Percentiles rank a stretch among this genome's conserved stretches.
Conservation (phyloP, 805 yeast species). For the Candida ortonii region DNA sequence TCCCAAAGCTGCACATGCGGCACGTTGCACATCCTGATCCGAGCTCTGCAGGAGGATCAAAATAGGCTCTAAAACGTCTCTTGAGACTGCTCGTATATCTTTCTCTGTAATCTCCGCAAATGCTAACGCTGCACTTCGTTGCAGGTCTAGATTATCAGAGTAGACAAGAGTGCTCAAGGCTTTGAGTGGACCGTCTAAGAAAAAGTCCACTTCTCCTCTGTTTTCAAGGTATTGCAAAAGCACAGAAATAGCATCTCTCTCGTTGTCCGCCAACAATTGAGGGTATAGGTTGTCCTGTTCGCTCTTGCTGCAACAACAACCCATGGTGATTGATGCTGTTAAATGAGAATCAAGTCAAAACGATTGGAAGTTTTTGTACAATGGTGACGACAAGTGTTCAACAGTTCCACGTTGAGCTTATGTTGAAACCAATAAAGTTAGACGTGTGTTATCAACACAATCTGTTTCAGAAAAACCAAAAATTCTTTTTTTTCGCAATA, state of each 20-base stretch:
- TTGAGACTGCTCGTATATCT: slow-evolving; percentile 84
- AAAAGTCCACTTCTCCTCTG: slow-evolving; percentile 84
- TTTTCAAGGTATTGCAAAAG: slow-evolving; percentile 86
- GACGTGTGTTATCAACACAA: too few species aligned
- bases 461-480: too few species aligned
- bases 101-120: slow-evolving; percentile 98
- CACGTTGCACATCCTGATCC: slow-evolving; percentile 95
- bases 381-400: too few species aligned
- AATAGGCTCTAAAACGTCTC: slow-evolving; percentile 92
- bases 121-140: slow-evolving; percentile 95
- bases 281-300: slow-evolving; percentile 62
- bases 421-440: too few species aligned
- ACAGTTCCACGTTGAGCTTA: too few species aligned
- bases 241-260: slow-evolving; percentile 92
- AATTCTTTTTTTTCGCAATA: too few species aligned
- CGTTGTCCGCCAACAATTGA: slow-evolving; percentile 89
- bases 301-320: slow-evolving; percentile 47
- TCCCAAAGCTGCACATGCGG: slow-evolving; percentile 99
- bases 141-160: slow-evolving; percentile 91
- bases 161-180: slow-evolving; percentile 91
- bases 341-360: too few species aligned
- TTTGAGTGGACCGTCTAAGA: slow-evolving; percentile 77
- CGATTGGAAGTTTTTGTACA: too few species aligned
- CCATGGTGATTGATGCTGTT: slow-evolving; percentile 42
- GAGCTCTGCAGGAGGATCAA: slow-evolving; percentile 78